phyloP scores from a whole-genome alignment of 208 protist species.

The Leishmania gerbilli region DNA sequence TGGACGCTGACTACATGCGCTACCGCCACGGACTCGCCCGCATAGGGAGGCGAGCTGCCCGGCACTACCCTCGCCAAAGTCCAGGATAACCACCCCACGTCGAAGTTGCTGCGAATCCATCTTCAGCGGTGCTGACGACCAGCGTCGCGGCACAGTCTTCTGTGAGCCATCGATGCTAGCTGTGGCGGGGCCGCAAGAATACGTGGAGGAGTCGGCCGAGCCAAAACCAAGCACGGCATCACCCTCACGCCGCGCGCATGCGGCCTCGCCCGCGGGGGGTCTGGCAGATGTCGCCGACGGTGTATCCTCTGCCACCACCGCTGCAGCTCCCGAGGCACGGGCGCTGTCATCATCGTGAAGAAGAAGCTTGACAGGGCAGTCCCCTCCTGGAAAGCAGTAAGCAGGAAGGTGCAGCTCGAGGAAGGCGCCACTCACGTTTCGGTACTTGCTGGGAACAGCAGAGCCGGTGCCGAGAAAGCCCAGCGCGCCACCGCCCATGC shows the following conservation, averaged over 20 bases:
- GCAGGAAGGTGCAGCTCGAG: slow-evolving; percentile 54
- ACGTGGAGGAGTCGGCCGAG: not conserved
- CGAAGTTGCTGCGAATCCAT: slow-evolving; percentile 7
- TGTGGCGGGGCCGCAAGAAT: not conserved
- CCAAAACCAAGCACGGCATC: not conserved
- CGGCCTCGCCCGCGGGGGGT: not conserved
- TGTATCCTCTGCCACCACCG: not conserved
- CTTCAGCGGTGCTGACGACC: not conserved
- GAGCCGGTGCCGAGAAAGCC: slow-evolving; percentile 89
- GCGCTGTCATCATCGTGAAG: not conserved
- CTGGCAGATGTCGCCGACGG: not conserved
- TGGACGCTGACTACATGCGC: not conserved
- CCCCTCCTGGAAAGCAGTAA: slow-evolving; percentile 28
- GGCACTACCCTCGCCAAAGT: slow-evolving; percentile 84
- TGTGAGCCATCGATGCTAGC: not conserved
- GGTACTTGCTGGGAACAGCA: slow-evolving; percentile 88
- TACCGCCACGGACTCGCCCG: slow-evolving; percentile 19
- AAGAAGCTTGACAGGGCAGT: not conserved
- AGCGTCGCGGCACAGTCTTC: not conserved
- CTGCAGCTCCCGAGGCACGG: not conserved
- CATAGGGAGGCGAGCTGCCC: slow-evolving; percentile 71
- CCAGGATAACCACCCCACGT: slow-evolving; percentile 66
- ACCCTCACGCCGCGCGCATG: not conserved
- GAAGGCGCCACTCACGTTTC: slow-evolving; percentile 84
- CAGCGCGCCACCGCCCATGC: slow-evolving; percentile 46